phyloP scores from a whole-genome alignment of 148 eudicot species.

The Vaccinium corymbosum region DNA sequence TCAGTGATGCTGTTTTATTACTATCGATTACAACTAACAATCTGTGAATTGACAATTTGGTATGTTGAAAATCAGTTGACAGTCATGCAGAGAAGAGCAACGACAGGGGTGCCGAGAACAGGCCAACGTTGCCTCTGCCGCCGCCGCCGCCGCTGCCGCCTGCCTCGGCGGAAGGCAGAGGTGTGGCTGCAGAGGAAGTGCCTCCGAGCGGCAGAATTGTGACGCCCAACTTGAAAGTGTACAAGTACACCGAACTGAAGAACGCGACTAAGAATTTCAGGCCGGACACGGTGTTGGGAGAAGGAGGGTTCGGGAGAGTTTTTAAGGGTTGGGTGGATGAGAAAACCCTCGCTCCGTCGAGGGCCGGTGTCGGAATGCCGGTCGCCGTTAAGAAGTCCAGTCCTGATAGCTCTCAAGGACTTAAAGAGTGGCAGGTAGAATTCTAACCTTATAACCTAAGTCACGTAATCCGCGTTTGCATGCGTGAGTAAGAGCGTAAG shows the following conservation, averaged over 20 bases:
- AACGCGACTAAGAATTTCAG: constrained; percentile 60
- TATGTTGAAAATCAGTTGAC: neutral
- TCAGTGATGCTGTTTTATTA: no score
- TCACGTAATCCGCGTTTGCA: no score
- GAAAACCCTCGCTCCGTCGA: constrained; percentile 65
- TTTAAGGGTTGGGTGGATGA: constrained; percentile 76
- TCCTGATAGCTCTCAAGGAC: constrained; percentile 71
- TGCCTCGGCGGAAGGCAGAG: neutral
- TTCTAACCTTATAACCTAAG: neutral
- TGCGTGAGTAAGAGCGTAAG: no score
- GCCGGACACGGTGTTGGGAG: constrained; percentile 67
- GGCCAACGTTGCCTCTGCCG: neutral
- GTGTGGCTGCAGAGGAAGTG: neutral
- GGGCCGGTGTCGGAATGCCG: constrained; percentile 53
- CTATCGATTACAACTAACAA: neutral
- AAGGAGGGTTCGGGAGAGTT: constrained; percentile 90
- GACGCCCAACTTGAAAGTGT: constrained; percentile 51
- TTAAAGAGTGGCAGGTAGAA: constrained; percentile 78
- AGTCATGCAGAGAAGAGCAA: neutral
- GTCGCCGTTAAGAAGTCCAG: constrained; percentile 79
- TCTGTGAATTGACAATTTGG: neutral
- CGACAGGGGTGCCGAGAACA: neutral
- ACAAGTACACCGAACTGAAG: constrained; percentile 41
- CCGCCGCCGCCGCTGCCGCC: no score
- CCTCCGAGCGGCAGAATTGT: constrained; percentile 35